Evolutionary conservation across 768 basidiomycete species (phyloP).

Genomic region (Nevesoporus exiguus): DNA sequence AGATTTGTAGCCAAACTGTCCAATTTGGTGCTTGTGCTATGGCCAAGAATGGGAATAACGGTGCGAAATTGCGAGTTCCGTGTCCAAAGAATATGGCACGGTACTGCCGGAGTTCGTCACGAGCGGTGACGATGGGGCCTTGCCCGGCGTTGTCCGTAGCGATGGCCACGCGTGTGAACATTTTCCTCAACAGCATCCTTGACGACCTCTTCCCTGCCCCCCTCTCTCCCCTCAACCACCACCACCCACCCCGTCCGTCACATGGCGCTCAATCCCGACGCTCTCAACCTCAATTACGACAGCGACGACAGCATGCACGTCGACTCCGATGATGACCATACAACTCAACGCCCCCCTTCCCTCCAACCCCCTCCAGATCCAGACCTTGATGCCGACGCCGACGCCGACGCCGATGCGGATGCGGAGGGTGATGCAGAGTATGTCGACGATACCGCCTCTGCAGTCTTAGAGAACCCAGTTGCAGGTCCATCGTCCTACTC

Average conservation of each 20-base stretch:
- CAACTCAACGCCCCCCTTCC: constrained; percentile 15
- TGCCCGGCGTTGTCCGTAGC: constrained; percentile 42
- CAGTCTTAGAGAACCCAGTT: constrained; percentile 34
- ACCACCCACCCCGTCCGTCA: constrained; percentile 24
- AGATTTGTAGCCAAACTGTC: constrained; percentile 8
- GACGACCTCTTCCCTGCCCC: constrained; percentile 35
- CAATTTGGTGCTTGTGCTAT: not conserved
- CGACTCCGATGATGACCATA: constrained; percentile 53
- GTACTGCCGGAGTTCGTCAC: constrained; percentile 38
- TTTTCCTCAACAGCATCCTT: constrained; percentile 41
- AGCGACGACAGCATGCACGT: constrained; percentile 64
- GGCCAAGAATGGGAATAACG: constrained; percentile 9
- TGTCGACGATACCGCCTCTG: constrained; percentile 37
- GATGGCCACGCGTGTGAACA: constrained; percentile 41
- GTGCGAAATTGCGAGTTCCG: constrained; percentile 20
- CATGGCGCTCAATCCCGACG: constrained; percentile 39
- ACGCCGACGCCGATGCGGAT: constrained; percentile 47
- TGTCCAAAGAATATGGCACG: constrained; percentile 33
- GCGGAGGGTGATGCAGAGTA: constrained; percentile 43
- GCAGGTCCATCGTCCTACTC: constrained; percentile 42
- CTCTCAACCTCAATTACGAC: constrained; percentile 53
- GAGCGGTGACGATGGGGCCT: constrained; percentile 43
- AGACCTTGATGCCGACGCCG: constrained; percentile 53
- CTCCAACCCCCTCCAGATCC: constrained; percentile 15
- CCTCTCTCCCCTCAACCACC: constrained; percentile 36